A percentile compares a stretch with the other conserved stretches of the same genome.
Conservation (phyloP, 2,329 filamentous ascomycete genomes). For the Lasiodiplodia gonubiensis region DNA sequence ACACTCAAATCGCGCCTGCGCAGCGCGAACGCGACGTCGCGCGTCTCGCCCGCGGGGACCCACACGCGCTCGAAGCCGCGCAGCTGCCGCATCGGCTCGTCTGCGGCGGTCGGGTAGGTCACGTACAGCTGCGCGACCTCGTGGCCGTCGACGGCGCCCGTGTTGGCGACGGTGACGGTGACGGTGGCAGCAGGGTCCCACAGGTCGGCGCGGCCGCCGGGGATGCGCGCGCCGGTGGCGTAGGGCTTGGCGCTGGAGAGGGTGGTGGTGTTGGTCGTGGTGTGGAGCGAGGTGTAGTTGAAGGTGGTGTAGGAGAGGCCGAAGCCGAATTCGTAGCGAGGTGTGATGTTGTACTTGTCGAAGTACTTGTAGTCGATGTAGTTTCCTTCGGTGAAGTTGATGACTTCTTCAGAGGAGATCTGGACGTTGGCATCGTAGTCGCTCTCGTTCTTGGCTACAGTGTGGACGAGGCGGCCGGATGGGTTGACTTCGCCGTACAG, state of each 20-base stretch:
- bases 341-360: conserved; percentile 48
- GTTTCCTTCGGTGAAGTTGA: conserved; percentile 47
- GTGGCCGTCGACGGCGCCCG: conserved; percentile 29
- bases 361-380: conserved; percentile 55
- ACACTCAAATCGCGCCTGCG: conserved; percentile 31
- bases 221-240: conserved; percentile 30
- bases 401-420: not conserved
- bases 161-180: conserved; percentile 30
- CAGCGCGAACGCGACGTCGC: conserved; percentile 22
- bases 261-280: conserved; percentile 37
- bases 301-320: conserved; percentile 29
- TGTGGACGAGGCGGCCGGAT: conserved; percentile 84
- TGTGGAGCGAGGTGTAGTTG: conserved; percentile 29
- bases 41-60: conserved; percentile 27
- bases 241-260: conserved; percentile 16
- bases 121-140: conserved; percentile 33
- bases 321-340: conserved; percentile 33
- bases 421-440: conserved; percentile 61
- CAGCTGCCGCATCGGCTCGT: conserved; percentile 29
- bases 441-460: conserved; percentile 71
- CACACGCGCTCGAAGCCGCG: conserved; percentile 31
- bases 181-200: conserved; percentile 20
- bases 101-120: conserved; percentile 26
- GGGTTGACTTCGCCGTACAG: conserved; percentile 79
- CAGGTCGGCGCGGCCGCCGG: conserved; percentile 24